Evolutionary conservation across 2,329 filamentous ascomycete species (phyloP).

Genomic region (Gyromitra esculenta): DNA sequence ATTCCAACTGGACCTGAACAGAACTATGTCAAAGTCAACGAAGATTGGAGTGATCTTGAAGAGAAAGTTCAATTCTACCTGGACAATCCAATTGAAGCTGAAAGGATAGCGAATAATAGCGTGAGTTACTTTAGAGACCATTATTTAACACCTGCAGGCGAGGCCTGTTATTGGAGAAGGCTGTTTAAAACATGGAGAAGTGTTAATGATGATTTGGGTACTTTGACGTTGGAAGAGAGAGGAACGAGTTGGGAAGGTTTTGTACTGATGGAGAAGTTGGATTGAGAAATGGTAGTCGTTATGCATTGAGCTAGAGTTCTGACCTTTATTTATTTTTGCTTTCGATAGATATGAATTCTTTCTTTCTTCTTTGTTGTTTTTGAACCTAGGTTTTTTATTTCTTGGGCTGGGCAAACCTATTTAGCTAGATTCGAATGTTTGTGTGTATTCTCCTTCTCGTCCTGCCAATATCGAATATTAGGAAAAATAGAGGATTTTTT

Average conservation of each 20-base stretch:
- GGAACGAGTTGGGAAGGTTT: conserved; percentile 62
- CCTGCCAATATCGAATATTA: too few relatives aligned
- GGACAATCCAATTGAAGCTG: conserved; percentile 62
- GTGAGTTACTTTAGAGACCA: conserved; percentile 64
- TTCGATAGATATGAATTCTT: neutral
- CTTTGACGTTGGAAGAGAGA: conserved; percentile 58
- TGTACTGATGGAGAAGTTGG: conserved; percentile 53
- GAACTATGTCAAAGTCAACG: conserved; percentile 65
- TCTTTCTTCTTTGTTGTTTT: too few relatives aligned
- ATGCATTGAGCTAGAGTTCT: too few relatives aligned
- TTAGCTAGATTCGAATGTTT: too few relatives aligned
- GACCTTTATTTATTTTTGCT: neutral
- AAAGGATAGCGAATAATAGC: conserved; percentile 63
- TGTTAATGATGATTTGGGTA: conserved; percentile 59
- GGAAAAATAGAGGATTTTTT: too few relatives aligned
- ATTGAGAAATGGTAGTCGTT: conserved; percentile 13
- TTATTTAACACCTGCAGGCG: conserved; percentile 67
- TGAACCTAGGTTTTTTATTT: too few relatives aligned
- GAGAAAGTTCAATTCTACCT: conserved; percentile 62
- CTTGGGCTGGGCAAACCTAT: too few relatives aligned
- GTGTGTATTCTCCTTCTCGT: too few relatives aligned
- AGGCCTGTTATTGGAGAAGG: conserved; percentile 66
- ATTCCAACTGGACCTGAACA: conserved; percentile 63
- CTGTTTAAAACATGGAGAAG: conserved; percentile 61
- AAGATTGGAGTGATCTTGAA: conserved; percentile 62